These are phyloP conservation scores for Alnus glutinosa DNA, from an alignment of 306 rosid genomes.

Conservation along the genomic window DNA sequence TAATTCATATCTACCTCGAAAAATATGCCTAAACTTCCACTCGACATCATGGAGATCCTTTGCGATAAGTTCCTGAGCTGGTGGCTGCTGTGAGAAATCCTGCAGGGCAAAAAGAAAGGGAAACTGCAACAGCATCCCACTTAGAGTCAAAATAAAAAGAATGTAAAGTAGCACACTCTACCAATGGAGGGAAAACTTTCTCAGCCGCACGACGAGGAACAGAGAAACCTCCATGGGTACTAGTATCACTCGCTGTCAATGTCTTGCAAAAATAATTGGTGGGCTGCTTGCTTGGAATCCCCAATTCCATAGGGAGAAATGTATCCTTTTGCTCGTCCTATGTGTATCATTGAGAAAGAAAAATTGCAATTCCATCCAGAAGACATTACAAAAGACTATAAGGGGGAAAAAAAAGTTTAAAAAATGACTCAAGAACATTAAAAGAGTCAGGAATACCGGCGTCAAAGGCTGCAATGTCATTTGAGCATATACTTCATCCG, in stretches of 20 bases:
- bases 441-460: conserved; percentile 45
- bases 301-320: conserved; percentile 86
- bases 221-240: conserved; percentile 92
- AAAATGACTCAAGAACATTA: background rate
- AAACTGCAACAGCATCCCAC: conserved; percentile 27
- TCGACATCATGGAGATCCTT: conserved; percentile 88
- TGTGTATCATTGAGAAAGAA: conserved; percentile 13
- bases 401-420: background rate
- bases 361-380: conserved; percentile 19
- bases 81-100: conserved; percentile 86
- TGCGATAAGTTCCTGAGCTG: conserved; percentile 85
- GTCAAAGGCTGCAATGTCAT: conserved; percentile 92
- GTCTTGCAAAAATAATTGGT: conserved; percentile 90
- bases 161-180: conserved; percentile 26
- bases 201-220: conserved; percentile 97
- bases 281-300: conserved; percentile 83
- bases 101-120: conserved; percentile 36
- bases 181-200: conserved; percentile 89
- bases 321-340: conserved; percentile 96
- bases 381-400: background rate
- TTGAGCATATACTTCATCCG: conserved; percentile 95
- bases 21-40: conserved; percentile 87
- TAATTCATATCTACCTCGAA: conserved; percentile 53
- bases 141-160: conserved; percentile 20
- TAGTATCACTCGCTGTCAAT: conserved; percentile 84